Evolutionary conservation across 164 flowering plant species (phyloP), one percentile per base, ranked within the genome.

Genomic region (Berberis thunbergii): DNA sequence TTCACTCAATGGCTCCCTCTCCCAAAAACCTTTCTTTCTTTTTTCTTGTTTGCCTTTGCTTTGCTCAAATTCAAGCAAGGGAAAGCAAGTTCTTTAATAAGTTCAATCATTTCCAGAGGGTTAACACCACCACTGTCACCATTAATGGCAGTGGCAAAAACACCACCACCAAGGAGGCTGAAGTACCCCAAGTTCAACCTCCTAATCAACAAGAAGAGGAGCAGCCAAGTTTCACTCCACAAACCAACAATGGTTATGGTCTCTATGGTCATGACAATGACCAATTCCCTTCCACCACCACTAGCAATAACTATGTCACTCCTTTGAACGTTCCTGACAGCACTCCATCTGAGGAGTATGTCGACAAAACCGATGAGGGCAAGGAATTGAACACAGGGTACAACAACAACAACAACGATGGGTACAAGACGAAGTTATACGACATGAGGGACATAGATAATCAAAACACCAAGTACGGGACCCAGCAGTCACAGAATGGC

Each of bases 21-120:
- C 49, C 61, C 7, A 67, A 67, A 39, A 44, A 39, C 50, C 49
- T 70, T n/a, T 61, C 50, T 63, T 54, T 74, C 49, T 11, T 70
- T 49, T 68, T 76, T 45, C 57, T 81, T 13, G 4, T 70, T 2
- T 10, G 71, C 44, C 63, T 80, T 38, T 43, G 65, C 50, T 64
- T 61, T n/a, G 57, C 67, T 42, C 70, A 64, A 39, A 65, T 69
- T 49, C 74, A 78, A 43, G 85, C 80, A 8, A 83, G 84, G 65
- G 81, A 76, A 61, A 76, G 79, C 72, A 58, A 60, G 63, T 81
- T 79, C 81, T 79, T 79, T 49, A 75, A 74, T 73, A 75, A 71
- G 56, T 50, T 71, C 74, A 61, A 65, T 57, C 60, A 45, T 69
- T 42, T 12, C 0, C 45, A 57, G 41, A 57, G 1, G 38, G 7